Evolutionary conservation across 2,329 filamentous ascomycete genomes (phyloP), one percentile per base, ranked within the genome.

Genomic region (Xylariaceae sp.): DNA sequence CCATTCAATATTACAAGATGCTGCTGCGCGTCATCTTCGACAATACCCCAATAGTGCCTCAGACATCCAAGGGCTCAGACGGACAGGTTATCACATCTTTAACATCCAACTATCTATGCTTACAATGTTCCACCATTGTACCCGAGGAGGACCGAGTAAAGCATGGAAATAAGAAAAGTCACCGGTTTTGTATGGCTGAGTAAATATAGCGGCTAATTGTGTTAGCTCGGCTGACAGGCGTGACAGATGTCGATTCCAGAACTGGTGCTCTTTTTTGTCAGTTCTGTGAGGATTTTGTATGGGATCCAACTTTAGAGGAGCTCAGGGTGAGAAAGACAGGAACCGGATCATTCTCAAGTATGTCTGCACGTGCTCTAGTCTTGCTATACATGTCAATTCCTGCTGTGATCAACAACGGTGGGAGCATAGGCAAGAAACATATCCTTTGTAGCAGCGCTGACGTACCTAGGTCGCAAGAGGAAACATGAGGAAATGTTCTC

Each of bases 271-370:
- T 95, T 6, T 93, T 89, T 73, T 95, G 90, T 72, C 88, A 91
- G 62, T 87, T 91, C 70, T 95, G 90, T 70, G 84, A 89, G 68
- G 90, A 95, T 70, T 86, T 91, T 61, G 87, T 95, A 29, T 93
- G 90, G 81, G 90, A 95, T 65, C 89, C 89, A 5, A 89, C 88
- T 5, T 78, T 95, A 4, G 90, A 95, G 69, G 87, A 89, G 50
- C 81, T 92, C 53, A 82, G 90, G 57, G 75, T 90, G 42, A 81
- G 86, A 54, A 90, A 90, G 72, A 83, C 87, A 64, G 86, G 85
- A 9, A 87, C 84, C 2, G 85, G 86, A 41, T 83, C 83, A 19
- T 87, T 87, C 63, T 82, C 82, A 62, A 84, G 86, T 89, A 74
- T 65, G 80, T 71, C 40, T 20, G 14, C 44, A 10, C 19, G 19